These are phyloP conservation scores for Suaeda aralocaspica DNA, from an alignment of 148 eudicot genomes.

Conservation along the genomic window DNA sequence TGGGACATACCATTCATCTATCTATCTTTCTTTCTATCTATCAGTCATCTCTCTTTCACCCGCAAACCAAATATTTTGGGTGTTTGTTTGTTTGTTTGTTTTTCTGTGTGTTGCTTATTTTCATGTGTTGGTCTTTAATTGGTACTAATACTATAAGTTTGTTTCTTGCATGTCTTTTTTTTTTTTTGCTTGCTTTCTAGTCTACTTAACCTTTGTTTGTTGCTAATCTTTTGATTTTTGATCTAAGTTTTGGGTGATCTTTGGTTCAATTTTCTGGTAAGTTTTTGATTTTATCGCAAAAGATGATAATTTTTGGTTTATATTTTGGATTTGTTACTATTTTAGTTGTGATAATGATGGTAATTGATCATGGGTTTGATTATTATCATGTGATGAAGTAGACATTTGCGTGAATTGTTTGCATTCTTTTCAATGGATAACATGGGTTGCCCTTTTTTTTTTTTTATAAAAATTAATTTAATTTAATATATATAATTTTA, in stretches of 20 bases:
- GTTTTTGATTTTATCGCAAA: neutral
- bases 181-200: neutral
- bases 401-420: neutral
- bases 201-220: neutral
- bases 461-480: neutral
- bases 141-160: neutral
- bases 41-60: slow-evolving; percentile 11
- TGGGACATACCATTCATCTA: slow-evolving; percentile 31
- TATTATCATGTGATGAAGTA: neutral
- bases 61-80: neutral
- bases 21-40: slow-evolving; percentile 21
- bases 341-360: no score
- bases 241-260: no score
- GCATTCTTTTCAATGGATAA: neutral
- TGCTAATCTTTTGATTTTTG: no score
- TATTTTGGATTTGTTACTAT: no score
- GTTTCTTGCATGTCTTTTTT: slow-evolving; percentile 18
- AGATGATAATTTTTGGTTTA: no score
- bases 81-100: neutral
- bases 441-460: no score
- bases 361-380: no score
- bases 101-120: neutral
- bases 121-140: slow-evolving; percentile 5
- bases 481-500: no score
- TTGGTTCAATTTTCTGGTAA: neutral